A percentile compares a stretch with the other conserved stretches of the same genome.
Evolutionary conservation across 108 stramenopile genomes (phyloP).

Genomic region (Hondaea fermentalgiana): DNA sequence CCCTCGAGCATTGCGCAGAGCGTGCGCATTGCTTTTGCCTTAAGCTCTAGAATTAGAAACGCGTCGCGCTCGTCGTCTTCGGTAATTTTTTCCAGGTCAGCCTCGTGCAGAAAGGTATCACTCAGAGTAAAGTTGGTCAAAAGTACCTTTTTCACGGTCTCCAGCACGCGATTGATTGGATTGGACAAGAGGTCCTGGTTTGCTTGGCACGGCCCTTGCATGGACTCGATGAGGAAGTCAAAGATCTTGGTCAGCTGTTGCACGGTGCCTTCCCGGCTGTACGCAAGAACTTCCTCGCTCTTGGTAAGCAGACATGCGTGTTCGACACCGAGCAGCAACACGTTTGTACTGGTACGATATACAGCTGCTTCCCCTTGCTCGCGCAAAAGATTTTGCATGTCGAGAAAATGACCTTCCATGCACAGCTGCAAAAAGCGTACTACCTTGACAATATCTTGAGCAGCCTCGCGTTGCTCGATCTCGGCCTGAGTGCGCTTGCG

Average conservation of each 20-base stretch:
- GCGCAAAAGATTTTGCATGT: conserved; percentile 35
- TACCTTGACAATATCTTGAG: conserved; percentile 9
- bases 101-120: neutral
- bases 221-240: conserved; percentile 32
- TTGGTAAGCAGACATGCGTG: neutral
- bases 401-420: conserved; percentile 34
- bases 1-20: neutral
- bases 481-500: conserved; percentile 7
- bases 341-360: neutral
- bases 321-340: neutral
- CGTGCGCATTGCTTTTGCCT: neutral
- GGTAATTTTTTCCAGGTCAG: neutral
- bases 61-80: conserved; percentile 6
- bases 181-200: conserved; percentile 20
- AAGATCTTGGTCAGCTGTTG: neutral
- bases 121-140: neutral
- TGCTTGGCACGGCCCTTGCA: conserved; percentile 35
- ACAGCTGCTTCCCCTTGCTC: conserved; percentile 22
- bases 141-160: neutral
- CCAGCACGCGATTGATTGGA: neutral
- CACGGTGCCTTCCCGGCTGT: neutral
- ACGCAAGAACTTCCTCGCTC: neutral
- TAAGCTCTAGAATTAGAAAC: neutral
- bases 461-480: neutral
- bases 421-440: conserved; percentile 39